Percentiles rank a stretch among this genome's conserved stretches.
These are phyloP conservation scores for Chenopodium formosanum DNA, from an alignment of 148 eudicot species.

Conservation along the genomic window DNA sequence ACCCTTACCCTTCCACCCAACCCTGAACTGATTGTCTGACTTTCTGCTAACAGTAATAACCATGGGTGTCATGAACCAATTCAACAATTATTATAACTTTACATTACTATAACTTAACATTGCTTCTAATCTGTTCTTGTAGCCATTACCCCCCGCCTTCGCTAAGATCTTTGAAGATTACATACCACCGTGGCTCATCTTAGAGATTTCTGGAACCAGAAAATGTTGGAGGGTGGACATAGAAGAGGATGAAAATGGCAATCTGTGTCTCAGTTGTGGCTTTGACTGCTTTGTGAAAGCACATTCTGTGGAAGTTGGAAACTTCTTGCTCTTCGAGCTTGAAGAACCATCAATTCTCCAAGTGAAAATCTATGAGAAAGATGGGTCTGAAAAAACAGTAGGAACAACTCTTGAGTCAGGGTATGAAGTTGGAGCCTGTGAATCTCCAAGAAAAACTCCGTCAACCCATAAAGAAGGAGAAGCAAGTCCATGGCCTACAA, in stretches of 20 bases:
- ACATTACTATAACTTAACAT: background rate
- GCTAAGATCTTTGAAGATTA: constrained; percentile 20
- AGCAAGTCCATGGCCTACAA: constrained; percentile 8
- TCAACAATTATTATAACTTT: background rate
- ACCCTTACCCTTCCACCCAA: background rate
- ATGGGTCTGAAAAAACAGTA: constrained; percentile 26
- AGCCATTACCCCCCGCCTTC: constrained; percentile 25
- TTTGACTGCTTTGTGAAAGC: constrained; percentile 27
- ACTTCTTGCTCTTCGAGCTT: constrained; percentile 21
- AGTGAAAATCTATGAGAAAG: constrained; percentile 29
- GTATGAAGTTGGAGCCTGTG: constrained; percentile 6
- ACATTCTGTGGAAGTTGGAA: constrained; percentile 20
- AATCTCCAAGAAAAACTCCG: background rate
- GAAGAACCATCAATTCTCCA: constrained; percentile 20
- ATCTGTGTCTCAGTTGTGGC: constrained; percentile 19
- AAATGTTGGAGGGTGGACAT: constrained; percentile 33
- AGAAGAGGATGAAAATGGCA: constrained; percentile 13
- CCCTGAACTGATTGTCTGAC: background rate
- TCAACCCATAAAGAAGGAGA: constrained; percentile 12
- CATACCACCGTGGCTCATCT: constrained; percentile 27
- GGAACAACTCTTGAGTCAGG: constrained; percentile 8
- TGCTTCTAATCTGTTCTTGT: background rate
- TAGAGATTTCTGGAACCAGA: constrained; percentile 30
- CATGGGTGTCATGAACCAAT: background rate
- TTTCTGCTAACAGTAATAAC: background rate